Base-by-base conservation (phyloP, 306 rosid species). In the Gynostemma pentaphyllum region DNA sequence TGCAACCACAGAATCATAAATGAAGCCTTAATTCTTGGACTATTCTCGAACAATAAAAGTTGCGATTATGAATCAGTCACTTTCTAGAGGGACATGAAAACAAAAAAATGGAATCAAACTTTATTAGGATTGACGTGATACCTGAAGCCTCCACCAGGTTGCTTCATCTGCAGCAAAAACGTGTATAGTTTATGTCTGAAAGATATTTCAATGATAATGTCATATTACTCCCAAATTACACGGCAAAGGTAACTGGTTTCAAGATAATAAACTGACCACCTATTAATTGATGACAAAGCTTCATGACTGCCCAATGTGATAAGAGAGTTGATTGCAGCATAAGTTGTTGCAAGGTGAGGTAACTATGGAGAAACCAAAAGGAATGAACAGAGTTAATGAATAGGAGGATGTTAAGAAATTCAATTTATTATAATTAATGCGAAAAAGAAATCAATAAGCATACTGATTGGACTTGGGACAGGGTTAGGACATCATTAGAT, bases 331-430 rank as follows among this genome's bases (percentile, higher is more conserved):
- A 91, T 85, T 9, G 95, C 92, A 77, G 98, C 96, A 74, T 91
- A 88, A 59, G 96, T 91, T 40, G 98, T 91, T 54, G 96, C 98
- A 45, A 91, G 91, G 81, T 91, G 98, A 67, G 98, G 95, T 84
- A 91, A 50, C 98, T 91, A 85, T 65, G 36, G 15, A 76, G 64
- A 73, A 79, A 49, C 18, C 21, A 23, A 48, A 29, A 24, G 16
- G 2, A 46, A 15, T 7, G 1, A 15, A 2, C 12, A 15, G n/a
- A 22, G 28, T 28, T 45, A 64, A 64, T 45, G 27, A 45, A 27
- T 27, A 5, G 24, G 15, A 9, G 19, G 42, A 32, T 5, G 29
- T n/a, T 47, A 42, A 64, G 27, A 28, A 16, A 64, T 44, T 64
- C 11, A 64, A 46, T 27, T n/a, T 27, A 45, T 13, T 16, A 19